Base-by-base conservation (phyloP, 306 rosid genomes). In the Vigna unguiculata region DNA sequence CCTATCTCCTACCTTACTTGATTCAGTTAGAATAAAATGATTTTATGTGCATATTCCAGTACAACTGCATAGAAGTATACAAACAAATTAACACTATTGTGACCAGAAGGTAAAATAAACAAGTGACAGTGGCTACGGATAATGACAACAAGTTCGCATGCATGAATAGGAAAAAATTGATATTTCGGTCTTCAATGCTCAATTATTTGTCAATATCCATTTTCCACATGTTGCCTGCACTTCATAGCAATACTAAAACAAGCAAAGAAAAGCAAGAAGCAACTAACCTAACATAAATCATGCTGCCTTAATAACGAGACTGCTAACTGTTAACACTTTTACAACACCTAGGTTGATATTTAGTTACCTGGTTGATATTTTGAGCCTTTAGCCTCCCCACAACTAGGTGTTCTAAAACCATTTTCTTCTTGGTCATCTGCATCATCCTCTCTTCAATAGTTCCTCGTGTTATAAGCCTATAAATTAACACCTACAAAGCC, bases 341-440 rank as follows among this genome's bases (percentile, higher is more conserved):
- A 79, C 55, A 52, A 51, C 63, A 41, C 43, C n/a, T n/a, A n/a
- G n/a, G n/a, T n/a, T n/a, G 14, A 57, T 34, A 60, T 68, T 64
- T 69, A 60, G 65, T 85, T 83, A 92, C 99, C 99, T 95, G 99
- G 72, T 95, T 95, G 74, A 92, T 95, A 64, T 90, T 92, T 87
- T 91, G 98, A 80, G 97, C 88, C 87, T 95, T 95, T 69, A 95
- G 80, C 88, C 91, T 91, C 81, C 99, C 99, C 40, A 95, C 99
- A 79, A 95, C 99, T 71, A 95, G 88, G 86, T 95, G 99, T 83
- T 95, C 99, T 62, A 95, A 87, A 80, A 95, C 97, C 99, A 95
- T 95, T 87, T 95, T 95, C 96, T 95, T 95, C 90, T 95, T 95
- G 16, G 99, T 92, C 98, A 95, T 82, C 76, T 95, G 91, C 98